phyloP scores from a whole-genome alignment of 2,329 filamentous ascomycete species.

The Trichophyton benhamiae region DNA sequence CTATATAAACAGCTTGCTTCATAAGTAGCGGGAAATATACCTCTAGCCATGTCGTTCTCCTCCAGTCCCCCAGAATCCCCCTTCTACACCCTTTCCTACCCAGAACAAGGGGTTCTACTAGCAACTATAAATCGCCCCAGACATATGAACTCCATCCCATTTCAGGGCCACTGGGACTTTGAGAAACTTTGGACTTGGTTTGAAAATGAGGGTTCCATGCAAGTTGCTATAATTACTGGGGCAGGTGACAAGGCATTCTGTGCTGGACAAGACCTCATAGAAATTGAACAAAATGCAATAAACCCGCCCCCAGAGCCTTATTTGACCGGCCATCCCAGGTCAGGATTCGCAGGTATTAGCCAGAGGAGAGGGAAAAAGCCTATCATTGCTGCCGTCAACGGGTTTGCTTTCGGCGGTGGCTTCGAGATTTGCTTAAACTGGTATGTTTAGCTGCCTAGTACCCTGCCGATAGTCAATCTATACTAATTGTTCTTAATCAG shows the following conservation, averaged over 20 bases:
- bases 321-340: conserved; percentile 29
- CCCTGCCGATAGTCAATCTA: not conserved
- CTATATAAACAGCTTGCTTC: not conserved
- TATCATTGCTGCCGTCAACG: conserved; percentile 66
- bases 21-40: not conserved
- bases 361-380: conserved; percentile 54
- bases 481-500: conserved; percentile 41
- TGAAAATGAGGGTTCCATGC: conserved; percentile 29
- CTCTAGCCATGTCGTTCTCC: conserved; percentile 8
- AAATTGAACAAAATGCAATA: conserved; percentile 24
- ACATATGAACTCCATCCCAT: conserved; percentile 31
- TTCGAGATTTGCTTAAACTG: conserved; percentile 89
- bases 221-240: conserved; percentile 34
- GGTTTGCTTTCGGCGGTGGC: conserved; percentile 61
- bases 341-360: conserved; percentile 46
- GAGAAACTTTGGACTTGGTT: conserved; percentile 31
- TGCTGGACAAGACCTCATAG: conserved; percentile 35
- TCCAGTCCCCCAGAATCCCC: conserved; percentile 11
- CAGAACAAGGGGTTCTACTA: conserved; percentile 31
- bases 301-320: conserved; percentile 18
- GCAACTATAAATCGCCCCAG: conserved; percentile 33
- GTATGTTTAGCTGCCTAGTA: conserved; percentile 21
- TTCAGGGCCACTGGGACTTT: conserved; percentile 29
- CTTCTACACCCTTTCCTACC: conserved; percentile 26
- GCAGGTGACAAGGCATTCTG: conserved; percentile 34